Evolutionary conservation across 305 asterid genomes (phyloP), one percentile per base, ranked within the genome.

Genomic region (Fraxinus velutina): DNA sequence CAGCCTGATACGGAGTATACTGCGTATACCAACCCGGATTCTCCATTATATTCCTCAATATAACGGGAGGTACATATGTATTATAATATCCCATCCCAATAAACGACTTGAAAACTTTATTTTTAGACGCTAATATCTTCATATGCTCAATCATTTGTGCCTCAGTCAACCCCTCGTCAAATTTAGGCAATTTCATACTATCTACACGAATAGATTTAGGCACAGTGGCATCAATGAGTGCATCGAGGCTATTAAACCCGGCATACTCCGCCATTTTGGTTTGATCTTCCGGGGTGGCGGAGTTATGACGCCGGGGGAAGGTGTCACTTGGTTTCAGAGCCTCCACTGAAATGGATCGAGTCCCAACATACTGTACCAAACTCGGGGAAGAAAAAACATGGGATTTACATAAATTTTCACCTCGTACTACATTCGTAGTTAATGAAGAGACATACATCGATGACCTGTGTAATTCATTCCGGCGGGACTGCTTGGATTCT

Each of bases 1-100:
- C 99, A 72, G 98, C 99, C 86, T 96, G 98, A 71, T 96, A 96
- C 32, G 99, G 98, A 9, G 99, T 96, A 72, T 96, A 96, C 86
- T 96, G 99, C 52, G 99, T 96, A 90, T 0, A 79, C 68, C 10
- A 78, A 86, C 92, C 99, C 2, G 99, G 99, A 78, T 94, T 96
- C 33, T 96, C 99, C 96, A 94, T 82, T 3, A 96, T 89, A 55
- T 96, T 95, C 85, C 99, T 84, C 87, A 94, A 82, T 37, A 96
- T 94, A 15, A 96, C 98, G 73, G 97, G 97, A 2, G 99, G 99
- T 0, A 96, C 98, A 75, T 52, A 88, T 0, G 99, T 96, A 47
- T 89, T 86, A 78, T 96, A 96, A 78, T 96, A 96, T 0, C 99
- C 99, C 99, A 96, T 96, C 5, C 99, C 99, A 57, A 94, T 92